Evolutionary conservation across 2,329 filamentous ascomycete species (phyloP), one percentile per base, ranked within the genome.

Genomic region (Macrophomina tecta): DNA sequence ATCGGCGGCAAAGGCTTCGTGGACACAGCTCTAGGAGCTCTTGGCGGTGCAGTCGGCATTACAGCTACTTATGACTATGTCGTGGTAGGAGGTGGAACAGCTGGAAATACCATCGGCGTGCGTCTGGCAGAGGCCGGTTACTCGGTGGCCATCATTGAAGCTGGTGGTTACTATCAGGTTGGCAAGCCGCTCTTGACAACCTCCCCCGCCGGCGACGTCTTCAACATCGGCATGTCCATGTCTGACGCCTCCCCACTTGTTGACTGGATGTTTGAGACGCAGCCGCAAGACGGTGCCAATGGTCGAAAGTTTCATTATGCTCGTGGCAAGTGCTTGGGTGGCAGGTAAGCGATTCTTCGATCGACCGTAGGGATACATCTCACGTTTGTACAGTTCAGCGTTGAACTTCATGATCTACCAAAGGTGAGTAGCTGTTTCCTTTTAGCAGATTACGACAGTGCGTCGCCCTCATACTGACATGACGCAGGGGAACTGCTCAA

Each of bases 81-180:
- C n/a, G 53, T 75, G 9, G 71, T 74, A 6, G 73, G 73, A 2
- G 73, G 73, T 23, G 73, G 73, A 5, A 74, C 70, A 2, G 72
- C 72, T 12, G 73, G 73, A 16, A 67, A 72, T 7, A 66, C 67
- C 4, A 69, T 74, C 8, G 73, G 72, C 16, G 69, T 68, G 2
- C 70, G 73, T 4, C 68, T 75, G 1, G 64, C 68, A 6, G 69
- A 71, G 60, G 53, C 64, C 7, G 64, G 64, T 3, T 30, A 51
- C 49, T 45, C 55, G 28, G 73, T 79, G 23, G 77, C 76, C 3
- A 72, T 79, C n/a, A 63, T 73, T 40, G 71, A 73, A 51, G 70
- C 69, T 1, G 71, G 71, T 46, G 70, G 69, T 6, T 79, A 76
- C 69, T 78, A 78, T 58, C 72, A 79, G 63, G 52, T 75, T n/a